Conservation (phyloP, 495 filamentous ascomycete genomes). For the Niebla homalea region DNA sequence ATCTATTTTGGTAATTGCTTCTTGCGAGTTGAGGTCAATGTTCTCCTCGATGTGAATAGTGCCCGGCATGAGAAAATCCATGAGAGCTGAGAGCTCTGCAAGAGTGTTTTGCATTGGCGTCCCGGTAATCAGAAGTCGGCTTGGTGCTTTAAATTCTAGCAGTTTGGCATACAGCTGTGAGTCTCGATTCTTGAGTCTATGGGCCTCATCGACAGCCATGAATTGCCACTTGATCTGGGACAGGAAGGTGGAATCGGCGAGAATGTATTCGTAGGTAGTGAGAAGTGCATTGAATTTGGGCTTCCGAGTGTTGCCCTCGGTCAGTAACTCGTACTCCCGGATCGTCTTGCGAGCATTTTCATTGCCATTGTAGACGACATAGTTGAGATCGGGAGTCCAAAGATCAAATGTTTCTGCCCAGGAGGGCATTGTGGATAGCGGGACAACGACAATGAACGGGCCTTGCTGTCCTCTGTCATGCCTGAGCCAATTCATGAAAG, state of each 20-base stretch:
- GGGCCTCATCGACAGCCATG: constrained; percentile 89
- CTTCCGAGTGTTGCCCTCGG: constrained; percentile 67
- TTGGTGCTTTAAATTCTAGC: constrained; percentile 69
- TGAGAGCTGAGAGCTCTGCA: constrained; percentile 76
- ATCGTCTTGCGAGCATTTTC: constrained; percentile 70
- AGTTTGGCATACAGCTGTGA: constrained; percentile 82
- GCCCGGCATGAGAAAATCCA: constrained; percentile 93
- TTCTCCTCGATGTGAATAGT: constrained; percentile 76
- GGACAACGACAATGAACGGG: constrained; percentile 89
- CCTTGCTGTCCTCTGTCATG: constrained; percentile 82
- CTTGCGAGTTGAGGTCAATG: constrained; percentile 62
- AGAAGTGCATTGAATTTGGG: constrained; percentile 91
- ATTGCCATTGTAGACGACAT: constrained; percentile 89
- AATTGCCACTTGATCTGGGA: constrained; percentile 92
- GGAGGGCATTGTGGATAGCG: constrained; percentile 87
- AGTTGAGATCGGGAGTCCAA: constrained; percentile 94
- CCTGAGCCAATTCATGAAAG: constrained; percentile 96
- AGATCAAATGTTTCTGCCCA: constrained; percentile 97
- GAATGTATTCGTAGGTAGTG: constrained; percentile 90
- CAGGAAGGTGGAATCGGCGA: constrained; percentile 64
- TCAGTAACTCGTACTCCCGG: constrained; percentile 73
- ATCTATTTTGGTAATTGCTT: constrained; percentile 53
- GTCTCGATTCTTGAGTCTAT: constrained; percentile 91
- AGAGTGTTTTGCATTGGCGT: constrained; percentile 96
- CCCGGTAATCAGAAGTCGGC: constrained; percentile 84